These are phyloP conservation scores for Phycomyces blakesleeanus DNA, from an alignment of 192 early-diverging fungal species.

Conservation along the genomic window DNA sequence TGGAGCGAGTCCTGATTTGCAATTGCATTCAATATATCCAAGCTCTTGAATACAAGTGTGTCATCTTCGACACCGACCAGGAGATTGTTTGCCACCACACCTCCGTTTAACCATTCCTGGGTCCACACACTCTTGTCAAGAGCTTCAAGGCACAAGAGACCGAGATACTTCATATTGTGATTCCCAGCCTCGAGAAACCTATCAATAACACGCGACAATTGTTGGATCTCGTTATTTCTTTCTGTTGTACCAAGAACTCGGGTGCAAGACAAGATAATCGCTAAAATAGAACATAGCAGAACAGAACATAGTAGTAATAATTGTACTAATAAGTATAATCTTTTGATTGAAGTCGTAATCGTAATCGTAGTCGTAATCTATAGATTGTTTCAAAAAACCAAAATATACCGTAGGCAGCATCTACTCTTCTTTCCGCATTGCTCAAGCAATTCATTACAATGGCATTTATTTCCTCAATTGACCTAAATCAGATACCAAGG, in stretches of 20 bases:
- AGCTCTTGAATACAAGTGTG: conserved; percentile 10
- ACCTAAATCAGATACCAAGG: conserved; percentile 2
- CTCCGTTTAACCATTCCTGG: conserved; percentile 17
- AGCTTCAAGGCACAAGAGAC: conserved; percentile 33
- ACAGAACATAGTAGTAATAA: background rate
- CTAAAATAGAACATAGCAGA: conserved; percentile 7
- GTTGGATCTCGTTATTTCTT: background rate
- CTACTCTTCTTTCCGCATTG: conserved; percentile 31
- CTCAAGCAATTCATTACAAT: conserved; percentile 16
- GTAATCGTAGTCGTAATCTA: background rate
- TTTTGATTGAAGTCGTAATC: background rate
- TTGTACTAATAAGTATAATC: no score
- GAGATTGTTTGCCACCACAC: conserved; percentile 9
- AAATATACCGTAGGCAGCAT: conserved; percentile 40
- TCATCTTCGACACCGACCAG: conserved; percentile 6
- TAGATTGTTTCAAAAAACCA: background rate
- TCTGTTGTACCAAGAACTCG: conserved; percentile 9
- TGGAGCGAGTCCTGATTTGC: background rate
- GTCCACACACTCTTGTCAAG: conserved; percentile 22
- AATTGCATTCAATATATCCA: background rate
- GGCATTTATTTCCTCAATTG: conserved; percentile 8
- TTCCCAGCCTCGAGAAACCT: conserved; percentile 41
- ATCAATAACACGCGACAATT: background rate
- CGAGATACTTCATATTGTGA: conserved; percentile 50
- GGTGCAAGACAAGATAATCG: conserved; percentile 37